These are phyloP conservation scores for Carex pumila DNA, from an alignment of 176 grass and related monocot genomes.

Conservation along the genomic window DNA sequence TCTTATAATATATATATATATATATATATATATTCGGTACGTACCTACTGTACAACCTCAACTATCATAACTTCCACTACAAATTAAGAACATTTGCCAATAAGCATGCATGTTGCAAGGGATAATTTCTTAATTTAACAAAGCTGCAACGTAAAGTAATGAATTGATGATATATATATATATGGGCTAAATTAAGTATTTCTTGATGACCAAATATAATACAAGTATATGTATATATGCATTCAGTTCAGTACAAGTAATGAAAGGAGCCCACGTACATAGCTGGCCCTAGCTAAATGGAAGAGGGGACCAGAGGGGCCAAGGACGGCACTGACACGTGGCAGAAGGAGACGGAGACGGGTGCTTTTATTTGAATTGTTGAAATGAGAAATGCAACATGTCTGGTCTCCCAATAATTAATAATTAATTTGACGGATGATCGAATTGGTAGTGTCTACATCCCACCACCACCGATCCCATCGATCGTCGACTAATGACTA, in stretches of 20 bases:
- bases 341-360: not conserved
- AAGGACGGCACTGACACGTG: not conserved
- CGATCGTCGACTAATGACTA: too few species aligned
- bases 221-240: too few species aligned
- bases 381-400: constrained; percentile 14
- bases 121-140: not conserved
- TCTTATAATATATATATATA: not conserved
- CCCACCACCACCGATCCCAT: not conserved
- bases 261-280: not conserved
- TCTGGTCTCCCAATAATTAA: constrained; percentile 15
- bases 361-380: not conserved
- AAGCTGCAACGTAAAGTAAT: not conserved
- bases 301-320: not conserved
- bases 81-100: not conserved
- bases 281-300: not conserved
- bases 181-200: not conserved
- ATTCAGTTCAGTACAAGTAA: not conserved
- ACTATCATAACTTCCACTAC: not conserved
- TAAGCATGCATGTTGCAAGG: not conserved
- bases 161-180: not conserved
- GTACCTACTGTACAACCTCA: not conserved
- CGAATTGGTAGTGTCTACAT: not conserved
- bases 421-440: not conserved
- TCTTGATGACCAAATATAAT: not conserved
- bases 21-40: not conserved